Evolutionary conservation across 2,329 filamentous ascomycete species (phyloP), one percentile per base, ranked within the genome.

Genomic region (Fusarium tuaranense): DNA sequence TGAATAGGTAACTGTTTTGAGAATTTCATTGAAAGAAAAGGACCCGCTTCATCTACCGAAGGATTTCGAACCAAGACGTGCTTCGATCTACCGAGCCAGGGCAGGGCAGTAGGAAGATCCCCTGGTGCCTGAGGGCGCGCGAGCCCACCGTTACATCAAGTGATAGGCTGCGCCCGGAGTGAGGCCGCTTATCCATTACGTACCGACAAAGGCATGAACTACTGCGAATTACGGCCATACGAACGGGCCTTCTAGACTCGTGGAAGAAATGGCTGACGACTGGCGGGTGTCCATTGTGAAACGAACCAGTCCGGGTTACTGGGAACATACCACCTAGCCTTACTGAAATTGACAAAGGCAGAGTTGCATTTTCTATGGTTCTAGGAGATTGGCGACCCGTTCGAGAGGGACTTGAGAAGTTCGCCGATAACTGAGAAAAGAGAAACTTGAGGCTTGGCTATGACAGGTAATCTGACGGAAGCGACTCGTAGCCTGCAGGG

Each of bases 11-110:
- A 16, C 22, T 44, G 58, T 27, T 27, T 27, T 34, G 39, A 61
- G 58, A 27, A 27, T 27, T 32, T 32, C 8, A 18, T 27, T 48
- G 14, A 39, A 18, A 18, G 30, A 32, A 18, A 18, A 18, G 10
- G 57, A 41, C 57, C 57, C 57, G 34, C 57, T 59, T 18, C 20
- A 59, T 59, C 57, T 59, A 59, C 57, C 57, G 57, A 61, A 44
- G 58, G 57, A 41, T 60, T 60, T 39, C 22, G n/a, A 55, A 32
- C 51, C 51, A 32, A 32, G 53, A 22, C 53, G 13, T 36, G 53
- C 20, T 20, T 36, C 20, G 53, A 58, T 58, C 55, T 58, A 38
- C 55, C 58, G 58, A 34, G 4, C 20, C 18, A 25, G 39, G 20
- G 20, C 14, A 30, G 22, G 22, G 22, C 22, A 22, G 22, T 18